Percentiles rank a stretch among this genome's conserved stretches.
phyloP scores from a whole-genome alignment of 768 basidiomycete species.

The Ramaria rubella region DNA sequence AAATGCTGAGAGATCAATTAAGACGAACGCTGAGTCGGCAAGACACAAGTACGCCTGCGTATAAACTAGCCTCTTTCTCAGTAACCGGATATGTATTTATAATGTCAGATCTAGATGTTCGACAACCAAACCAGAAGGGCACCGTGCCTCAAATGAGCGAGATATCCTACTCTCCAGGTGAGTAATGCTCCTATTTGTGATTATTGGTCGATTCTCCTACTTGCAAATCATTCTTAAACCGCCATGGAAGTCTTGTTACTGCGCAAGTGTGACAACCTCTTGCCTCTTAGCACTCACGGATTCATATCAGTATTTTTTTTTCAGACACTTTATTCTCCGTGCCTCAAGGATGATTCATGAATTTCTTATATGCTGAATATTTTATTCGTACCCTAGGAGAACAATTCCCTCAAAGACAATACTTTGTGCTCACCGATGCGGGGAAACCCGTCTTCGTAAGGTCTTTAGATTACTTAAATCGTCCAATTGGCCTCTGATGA shows the following conservation, averaged over 20 bases:
- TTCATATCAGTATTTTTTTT: too few species aligned
- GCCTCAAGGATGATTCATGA: too few species aligned
- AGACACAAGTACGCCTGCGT: conserved; percentile 42
- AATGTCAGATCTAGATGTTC: background rate
- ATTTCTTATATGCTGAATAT: background rate
- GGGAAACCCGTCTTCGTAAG: conserved; percentile 96
- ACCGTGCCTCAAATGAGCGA: conserved; percentile 25
- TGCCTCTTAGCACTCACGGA: too few species aligned
- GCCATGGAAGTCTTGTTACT: too few species aligned
- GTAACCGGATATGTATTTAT: conserved; percentile 17
- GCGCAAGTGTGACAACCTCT: too few species aligned
- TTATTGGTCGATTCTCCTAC: background rate
- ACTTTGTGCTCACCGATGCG: conserved; percentile 90
- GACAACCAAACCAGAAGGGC: background rate
- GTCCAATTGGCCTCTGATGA: background rate
- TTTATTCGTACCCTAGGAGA: background rate
- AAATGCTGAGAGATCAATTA: conserved; percentile 61
- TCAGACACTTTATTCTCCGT: too few species aligned
- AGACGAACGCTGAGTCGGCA: conserved; percentile 56
- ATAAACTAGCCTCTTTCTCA: conserved; percentile 5
- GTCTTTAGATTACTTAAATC: conserved; percentile 30
- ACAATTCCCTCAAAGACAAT: conserved; percentile 51
- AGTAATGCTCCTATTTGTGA: conserved; percentile 1
- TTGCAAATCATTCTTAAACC: too few species aligned
- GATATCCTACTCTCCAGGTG: conserved; percentile 36